phyloP scores from a whole-genome alignment of 1,284 basidiomycete species.

The Melampsora americana region DNA sequence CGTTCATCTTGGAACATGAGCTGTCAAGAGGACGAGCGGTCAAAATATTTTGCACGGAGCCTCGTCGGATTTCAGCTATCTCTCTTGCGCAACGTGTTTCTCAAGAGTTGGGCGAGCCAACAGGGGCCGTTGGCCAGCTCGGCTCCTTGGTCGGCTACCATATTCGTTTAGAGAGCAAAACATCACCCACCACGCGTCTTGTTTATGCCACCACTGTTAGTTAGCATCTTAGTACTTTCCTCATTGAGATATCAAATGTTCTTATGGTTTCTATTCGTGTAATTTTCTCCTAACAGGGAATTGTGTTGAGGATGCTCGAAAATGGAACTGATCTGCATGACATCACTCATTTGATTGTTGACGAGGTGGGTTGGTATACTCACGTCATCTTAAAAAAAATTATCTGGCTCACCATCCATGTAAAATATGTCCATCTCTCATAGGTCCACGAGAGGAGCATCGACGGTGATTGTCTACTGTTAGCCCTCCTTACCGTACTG shows the following conservation, averaged over 20 bases:
- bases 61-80: constrained; percentile 92
- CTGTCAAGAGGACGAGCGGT: constrained; percentile 76
- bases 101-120: constrained; percentile 81
- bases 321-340: constrained; percentile 82
- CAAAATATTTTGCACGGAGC: constrained; percentile 94
- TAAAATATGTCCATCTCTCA: background rate
- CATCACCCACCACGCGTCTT: constrained; percentile 49
- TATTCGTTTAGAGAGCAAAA: constrained; percentile 80
- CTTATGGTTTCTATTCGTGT: constrained; percentile 6
- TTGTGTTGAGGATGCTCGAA: constrained; percentile 95
- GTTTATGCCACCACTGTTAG: constrained; percentile 69
- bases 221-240: background rate
- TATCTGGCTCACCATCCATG: too few species aligned
- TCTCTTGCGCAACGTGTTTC: constrained; percentile 95
- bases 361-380: constrained; percentile 63
- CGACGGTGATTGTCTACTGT: constrained; percentile 94
- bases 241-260: background rate
- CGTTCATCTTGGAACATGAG: constrained; percentile 89
- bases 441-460: constrained; percentile 88
- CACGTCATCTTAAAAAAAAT: background rate
- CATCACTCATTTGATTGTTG: constrained; percentile 83
- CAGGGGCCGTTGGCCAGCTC: constrained; percentile 72
- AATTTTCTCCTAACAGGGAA: constrained; percentile 68
- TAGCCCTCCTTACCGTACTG: constrained; percentile 87
- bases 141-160: constrained; percentile 89